These are phyloP conservation scores for Leccinum pallidistipes DNA, from an alignment of 1,284 basidiomycete species.

Conservation along the genomic window DNA sequence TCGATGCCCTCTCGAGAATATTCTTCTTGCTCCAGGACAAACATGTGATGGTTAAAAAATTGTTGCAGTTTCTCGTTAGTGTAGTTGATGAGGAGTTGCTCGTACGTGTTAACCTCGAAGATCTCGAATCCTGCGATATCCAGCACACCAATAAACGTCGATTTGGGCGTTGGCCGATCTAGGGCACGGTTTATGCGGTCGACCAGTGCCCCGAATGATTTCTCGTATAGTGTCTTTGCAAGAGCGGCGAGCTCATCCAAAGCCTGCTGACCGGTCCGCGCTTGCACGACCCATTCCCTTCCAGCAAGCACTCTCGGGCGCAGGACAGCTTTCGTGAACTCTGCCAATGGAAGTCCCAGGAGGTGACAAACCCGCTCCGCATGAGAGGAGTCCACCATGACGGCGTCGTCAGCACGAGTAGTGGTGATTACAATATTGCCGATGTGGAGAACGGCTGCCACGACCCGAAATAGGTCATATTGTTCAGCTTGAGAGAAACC, in stretches of 20 bases:
- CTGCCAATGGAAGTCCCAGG: slow-evolving; percentile 86
- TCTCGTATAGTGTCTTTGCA: slow-evolving; percentile 97
- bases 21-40: slow-evolving; percentile 98
- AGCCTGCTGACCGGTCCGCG: slow-evolving; percentile 90
- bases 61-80: slow-evolving; percentile 98
- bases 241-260: slow-evolving; percentile 90
- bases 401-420: slow-evolving; percentile 85
- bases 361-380: slow-evolving; percentile 93
- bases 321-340: slow-evolving; percentile 88
- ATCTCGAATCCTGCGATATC: slow-evolving; percentile 99
- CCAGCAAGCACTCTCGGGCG: slow-evolving; percentile 92
- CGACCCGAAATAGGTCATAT: slow-evolving; percentile 90
- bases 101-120: slow-evolving; percentile 89
- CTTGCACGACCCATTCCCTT: slow-evolving; percentile 95
- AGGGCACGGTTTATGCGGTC: slow-evolving; percentile 95
- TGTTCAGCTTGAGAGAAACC: slow-evolving; percentile 88
- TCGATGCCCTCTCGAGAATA: slow-evolving; percentile 96
- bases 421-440: slow-evolving; percentile 90
- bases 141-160: slow-evolving; percentile 96
- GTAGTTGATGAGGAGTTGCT: slow-evolving; percentile 98
- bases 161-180: slow-evolving; percentile 89
- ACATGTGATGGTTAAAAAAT: slow-evolving; percentile 99
- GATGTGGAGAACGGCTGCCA: slow-evolving; percentile 93
- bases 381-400: slow-evolving; percentile 79
- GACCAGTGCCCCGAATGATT: slow-evolving; percentile 92